Base-by-base conservation (phyloP, 106 monocot genomes). In the Narthecium ossifragum region DNA sequence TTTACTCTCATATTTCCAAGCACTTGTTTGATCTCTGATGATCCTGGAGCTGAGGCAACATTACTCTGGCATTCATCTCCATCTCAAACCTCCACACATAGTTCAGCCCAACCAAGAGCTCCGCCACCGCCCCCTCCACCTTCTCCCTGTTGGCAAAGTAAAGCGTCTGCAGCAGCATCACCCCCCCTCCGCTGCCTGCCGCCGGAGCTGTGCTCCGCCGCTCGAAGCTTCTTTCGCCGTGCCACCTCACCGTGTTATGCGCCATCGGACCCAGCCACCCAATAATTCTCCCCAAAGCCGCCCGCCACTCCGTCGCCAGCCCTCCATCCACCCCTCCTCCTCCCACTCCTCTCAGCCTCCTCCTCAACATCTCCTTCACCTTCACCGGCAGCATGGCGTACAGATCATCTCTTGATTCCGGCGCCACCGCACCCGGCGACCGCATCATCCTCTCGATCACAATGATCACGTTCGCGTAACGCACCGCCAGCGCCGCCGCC, bases 321-420 rank as follows among this genome's bases (percentile, higher is more conserved):
- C 26, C n/a, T 12, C 4, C 24, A 7, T 64, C 71, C 41, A 70
- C 70, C 17, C 49, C 64, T 12, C 30, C 66, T 49, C 57, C 21
- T 11, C 59, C 77, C 28, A 78, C 71, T 24, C 73, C 67, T 12
- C 66, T 45, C 55, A 87, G 50, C 51, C 86, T 37, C 31, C 21
- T 11, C 52, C 92, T 57, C 43, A 87, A 55, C 36, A 46, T 26
- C 10, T 25, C 53, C 49, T 66, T 22, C 20, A 83, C 45, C 31
- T 67, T 75, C 28, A 50, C 55, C 33, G 92, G 77, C 20, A 87
- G 64, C 92, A 92, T 83, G 0, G 29, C 33, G 59, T 92, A 86
- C 12, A 87, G 55, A 11, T 86, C 83, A 51, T 87, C 80, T 58
- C 92, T 64, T 4, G 68, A 75, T 1, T 78, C 83, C 1, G 71